Evolutionary conservation across 495 filamentous ascomycete genomes (phyloP).

Genomic region (Lophiotrema nucula): DNA sequence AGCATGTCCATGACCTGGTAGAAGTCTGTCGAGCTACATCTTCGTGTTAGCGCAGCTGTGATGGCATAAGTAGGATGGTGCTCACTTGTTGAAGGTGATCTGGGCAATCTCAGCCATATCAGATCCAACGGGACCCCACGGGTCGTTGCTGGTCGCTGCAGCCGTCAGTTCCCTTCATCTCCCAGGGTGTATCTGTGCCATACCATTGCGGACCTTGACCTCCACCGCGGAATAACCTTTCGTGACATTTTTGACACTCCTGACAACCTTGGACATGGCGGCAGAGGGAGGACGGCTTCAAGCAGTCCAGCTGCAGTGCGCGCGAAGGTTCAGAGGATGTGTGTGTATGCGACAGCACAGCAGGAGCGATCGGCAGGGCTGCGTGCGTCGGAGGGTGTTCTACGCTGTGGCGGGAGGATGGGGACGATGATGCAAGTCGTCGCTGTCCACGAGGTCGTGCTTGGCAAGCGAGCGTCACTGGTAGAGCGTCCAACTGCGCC

Average conservation of each 20-base stretch:
- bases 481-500: not conserved
- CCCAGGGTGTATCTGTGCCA: not conserved
- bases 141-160: constrained; percentile 95
- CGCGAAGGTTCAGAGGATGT: not conserved
- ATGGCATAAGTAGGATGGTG: not conserved
- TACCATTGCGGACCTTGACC: constrained; percentile 92
- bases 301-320: not conserved
- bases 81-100: constrained; percentile 90
- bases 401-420: not conserved
- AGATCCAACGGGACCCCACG: constrained; percentile 96
- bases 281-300: constrained; percentile 23
- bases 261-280: constrained; percentile 93
- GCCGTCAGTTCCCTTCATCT: constrained; percentile 20
- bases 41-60: constrained; percentile 8
- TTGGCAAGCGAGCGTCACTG: constrained; percentile 8
- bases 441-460: constrained; percentile 7
- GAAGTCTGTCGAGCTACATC: constrained; percentile 82
- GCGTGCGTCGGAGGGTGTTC: not conserved
- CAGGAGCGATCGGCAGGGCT: not conserved
- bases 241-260: constrained; percentile 99
- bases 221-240: constrained; percentile 97
- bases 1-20: constrained; percentile 99
- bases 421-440: constrained; percentile 22
- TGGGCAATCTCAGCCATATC: constrained; percentile 99
- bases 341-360: not conserved